Evolutionary conservation across 139 green algal species (phyloP).

Genomic region (Edaphochlamys debaryana): DNA sequence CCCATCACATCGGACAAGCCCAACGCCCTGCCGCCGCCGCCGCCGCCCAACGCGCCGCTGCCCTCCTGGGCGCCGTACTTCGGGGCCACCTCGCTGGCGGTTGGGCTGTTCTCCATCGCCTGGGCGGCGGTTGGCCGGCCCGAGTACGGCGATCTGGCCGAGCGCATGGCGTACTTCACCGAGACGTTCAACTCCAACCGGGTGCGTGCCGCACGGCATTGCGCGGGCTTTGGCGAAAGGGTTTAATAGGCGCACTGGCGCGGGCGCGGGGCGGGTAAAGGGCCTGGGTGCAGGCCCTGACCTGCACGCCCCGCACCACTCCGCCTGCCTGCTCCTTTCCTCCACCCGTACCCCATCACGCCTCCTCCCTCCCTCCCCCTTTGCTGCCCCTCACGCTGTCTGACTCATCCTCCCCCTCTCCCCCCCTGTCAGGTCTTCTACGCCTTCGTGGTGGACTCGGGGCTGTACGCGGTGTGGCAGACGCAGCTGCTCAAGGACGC

Average conservation of each 20-base stretch:
- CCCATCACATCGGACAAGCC: slow-evolving; percentile 8
- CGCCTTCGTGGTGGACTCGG: slow-evolving; percentile 83
- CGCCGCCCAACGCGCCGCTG: slow-evolving; percentile 27
- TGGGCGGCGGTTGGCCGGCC: slow-evolving; percentile 74
- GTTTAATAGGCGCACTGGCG: no score
- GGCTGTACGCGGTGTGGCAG: slow-evolving; percentile 85
- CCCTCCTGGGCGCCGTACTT: slow-evolving; percentile 44
- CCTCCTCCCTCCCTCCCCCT: no score
- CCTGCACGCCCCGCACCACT: no score
- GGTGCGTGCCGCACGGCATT: neutral
- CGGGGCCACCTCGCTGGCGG: slow-evolving; percentile 25
- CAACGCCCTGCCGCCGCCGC: neutral
- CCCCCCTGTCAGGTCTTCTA: slow-evolving; percentile 69
- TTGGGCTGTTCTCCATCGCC: slow-evolving; percentile 71
- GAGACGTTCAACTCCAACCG: slow-evolving; percentile 53
- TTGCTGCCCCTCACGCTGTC: no score
- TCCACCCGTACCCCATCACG: no score
- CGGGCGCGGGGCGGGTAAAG: no score
- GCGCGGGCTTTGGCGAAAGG: no score
- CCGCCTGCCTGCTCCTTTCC: no score
- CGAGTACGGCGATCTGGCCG: slow-evolving; percentile 74
- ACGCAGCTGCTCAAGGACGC: slow-evolving; percentile 66
- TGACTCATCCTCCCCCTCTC: no score
- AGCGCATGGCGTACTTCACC: slow-evolving; percentile 61
- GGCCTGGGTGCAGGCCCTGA: no score